Evolutionary conservation across 345 rosid species (phyloP), one percentile per base, ranked within the genome.

Genomic region (Eucalyptus brandiana): DNA sequence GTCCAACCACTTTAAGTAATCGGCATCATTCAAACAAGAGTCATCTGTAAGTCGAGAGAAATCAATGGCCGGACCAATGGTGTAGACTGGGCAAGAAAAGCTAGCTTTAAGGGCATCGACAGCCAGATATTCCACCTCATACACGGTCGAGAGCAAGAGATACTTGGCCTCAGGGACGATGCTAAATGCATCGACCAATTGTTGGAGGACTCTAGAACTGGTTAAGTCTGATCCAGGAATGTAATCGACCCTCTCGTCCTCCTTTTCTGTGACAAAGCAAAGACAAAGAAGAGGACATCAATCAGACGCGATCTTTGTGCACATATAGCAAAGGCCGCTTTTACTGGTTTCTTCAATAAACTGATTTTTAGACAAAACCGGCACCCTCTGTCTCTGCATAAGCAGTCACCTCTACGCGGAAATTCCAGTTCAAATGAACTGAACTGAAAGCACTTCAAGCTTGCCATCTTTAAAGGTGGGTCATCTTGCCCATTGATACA

Each of bases 31-130:
- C 44, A 16, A 5, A 28, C 45, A 62, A 23, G 80, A 50, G 45
- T 44, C 32, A 14, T 87, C 86, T 85, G 56, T 51, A 45, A 90
- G 91, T 34, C 90, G 91, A 21, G 65, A 67, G 90, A 30, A 92
- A 42, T 93, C 93, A 23, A 94, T 93, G 87, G 92, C 86, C 81
- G 95, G 95, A 86, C 95, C 95, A 26, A 93, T 50, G 18, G 92
- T 88, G 86, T 90, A 92, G 60, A 92, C 26, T 4, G 94, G 91
- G 24, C 89, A 50, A 6, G n/a, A 26, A 14, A 88, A 72, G 16
- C 44, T 87, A 23, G 81, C 76, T 28, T 86, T 89, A 21, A 92
- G 47, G 24, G 91, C 47, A 24, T 87, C 54, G 30, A 89, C 58
- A 9, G 65, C 67, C 16, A n/a, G 49, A 45, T 8, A 58, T 37